A percentile compares a stretch with the other conserved stretches of the same genome.
Evolutionary conservation across 257 asterid species (phyloP).

Genomic region (Primulina tabacum): DNA sequence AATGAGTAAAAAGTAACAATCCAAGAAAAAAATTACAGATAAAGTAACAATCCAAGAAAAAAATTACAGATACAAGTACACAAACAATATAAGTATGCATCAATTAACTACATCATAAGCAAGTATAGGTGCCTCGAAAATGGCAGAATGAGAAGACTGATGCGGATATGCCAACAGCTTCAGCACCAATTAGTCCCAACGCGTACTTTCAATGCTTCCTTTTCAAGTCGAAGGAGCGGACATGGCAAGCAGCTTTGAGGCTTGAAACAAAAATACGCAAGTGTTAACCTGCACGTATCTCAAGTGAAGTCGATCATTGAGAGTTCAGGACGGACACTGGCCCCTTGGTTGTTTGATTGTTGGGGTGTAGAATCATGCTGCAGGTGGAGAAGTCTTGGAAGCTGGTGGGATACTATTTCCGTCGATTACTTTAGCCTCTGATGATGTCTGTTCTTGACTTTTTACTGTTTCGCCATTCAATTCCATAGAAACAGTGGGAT

Average conservation of each 20-base stretch:
- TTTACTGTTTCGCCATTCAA: constrained; percentile 34
- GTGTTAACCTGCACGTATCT: constrained; percentile 17
- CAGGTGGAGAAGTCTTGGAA: constrained; percentile 23
- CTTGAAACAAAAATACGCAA: not conserved
- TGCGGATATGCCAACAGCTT: no score
- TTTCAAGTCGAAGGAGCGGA: not conserved
- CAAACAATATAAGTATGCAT: not conserved
- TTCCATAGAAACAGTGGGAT: constrained; percentile 26
- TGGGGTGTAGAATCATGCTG: constrained; percentile 27
- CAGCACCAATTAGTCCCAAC: not conserved
- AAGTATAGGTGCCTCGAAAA: no score
- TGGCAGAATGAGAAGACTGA: not conserved
- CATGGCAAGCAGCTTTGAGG: not conserved
- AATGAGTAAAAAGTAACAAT: no score
- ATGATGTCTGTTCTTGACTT: constrained; percentile 32
- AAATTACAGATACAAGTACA: no score
- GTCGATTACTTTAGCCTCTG: constrained; percentile 33
- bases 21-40: no score
- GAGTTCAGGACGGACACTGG: constrained; percentile 46
- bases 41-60: no score
- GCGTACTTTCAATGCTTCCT: constrained; percentile 1
- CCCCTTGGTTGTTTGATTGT: constrained; percentile 37
- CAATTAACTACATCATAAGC: not conserved
- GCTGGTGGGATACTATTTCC: constrained; percentile 37
- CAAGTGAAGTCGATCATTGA: constrained; percentile 72